phyloP scores from a whole-genome alignment of 83 land plant genomes.

The Thuja plicata region DNA sequence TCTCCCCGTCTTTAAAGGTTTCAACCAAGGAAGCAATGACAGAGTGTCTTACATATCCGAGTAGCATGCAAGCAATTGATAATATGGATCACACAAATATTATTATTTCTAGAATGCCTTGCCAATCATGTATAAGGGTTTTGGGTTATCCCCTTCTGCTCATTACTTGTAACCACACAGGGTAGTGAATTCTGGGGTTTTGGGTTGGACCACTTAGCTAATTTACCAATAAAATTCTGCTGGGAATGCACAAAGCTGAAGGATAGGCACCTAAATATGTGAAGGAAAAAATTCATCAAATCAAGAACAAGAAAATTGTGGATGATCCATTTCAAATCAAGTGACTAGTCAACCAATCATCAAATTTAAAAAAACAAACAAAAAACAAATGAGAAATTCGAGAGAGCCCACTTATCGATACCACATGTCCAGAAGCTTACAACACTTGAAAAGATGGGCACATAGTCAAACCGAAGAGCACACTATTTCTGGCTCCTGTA shows the following conservation, averaged over 20 bases:
- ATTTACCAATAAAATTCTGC: background rate
- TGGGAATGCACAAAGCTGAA: background rate
- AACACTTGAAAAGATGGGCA: background rate
- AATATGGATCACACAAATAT: background rate
- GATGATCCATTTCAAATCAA: background rate
- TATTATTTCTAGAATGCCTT: background rate
- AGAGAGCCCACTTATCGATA: background rate
- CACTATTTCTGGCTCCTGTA: background rate
- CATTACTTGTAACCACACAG: no score
- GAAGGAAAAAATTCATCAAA: no score
- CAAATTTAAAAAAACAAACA: background rate
- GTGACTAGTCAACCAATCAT: background rate
- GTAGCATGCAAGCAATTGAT: background rate
- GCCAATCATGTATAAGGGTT: background rate
- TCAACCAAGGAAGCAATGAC: background rate
- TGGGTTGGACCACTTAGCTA: background rate
- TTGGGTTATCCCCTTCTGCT: background rate
- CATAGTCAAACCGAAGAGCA: background rate
- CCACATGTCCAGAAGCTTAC: background rate
- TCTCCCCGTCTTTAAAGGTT: background rate
- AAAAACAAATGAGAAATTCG: background rate
- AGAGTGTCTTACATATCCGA: no score
- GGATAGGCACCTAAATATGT: no score
- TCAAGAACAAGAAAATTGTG: background rate
- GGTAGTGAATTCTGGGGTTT: no score